A percentile compares a stretch with the other conserved stretches of the same genome.
Evolutionary conservation across 306 rosid species (phyloP).

Genomic region (Dalbergia oliveri): DNA sequence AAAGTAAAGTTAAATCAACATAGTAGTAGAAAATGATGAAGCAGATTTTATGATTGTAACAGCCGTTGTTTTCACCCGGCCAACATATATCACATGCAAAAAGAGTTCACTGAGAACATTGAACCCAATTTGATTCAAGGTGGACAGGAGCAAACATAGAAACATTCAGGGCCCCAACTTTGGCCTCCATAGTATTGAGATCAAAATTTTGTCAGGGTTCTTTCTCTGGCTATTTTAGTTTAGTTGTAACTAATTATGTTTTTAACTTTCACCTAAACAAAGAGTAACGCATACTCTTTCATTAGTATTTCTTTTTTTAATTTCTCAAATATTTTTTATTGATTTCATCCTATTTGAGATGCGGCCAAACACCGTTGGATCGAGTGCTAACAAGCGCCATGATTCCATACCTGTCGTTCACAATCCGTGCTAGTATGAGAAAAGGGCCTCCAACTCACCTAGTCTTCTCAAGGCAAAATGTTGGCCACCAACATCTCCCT

Average conservation of each 20-base stretch:
- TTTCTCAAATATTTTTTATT: too few species aligned
- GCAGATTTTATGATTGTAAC: slow-evolving; percentile 28
- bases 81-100: slow-evolving; percentile 43
- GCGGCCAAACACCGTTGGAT: too few species aligned
- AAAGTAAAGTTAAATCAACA: slow-evolving; percentile 12
- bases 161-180: background rate
- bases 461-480: too few species aligned
- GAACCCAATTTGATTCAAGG: slow-evolving; percentile 5
- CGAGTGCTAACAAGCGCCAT: too few species aligned
- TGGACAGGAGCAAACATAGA: slow-evolving; percentile 9
- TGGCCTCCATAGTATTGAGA: background rate
- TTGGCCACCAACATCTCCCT: too few species aligned
- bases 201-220: slow-evolving; percentile 12
- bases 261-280: slow-evolving; percentile 7
- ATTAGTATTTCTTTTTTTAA: too few species aligned
- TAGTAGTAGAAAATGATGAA: slow-evolving; percentile 34
- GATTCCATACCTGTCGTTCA: too few species aligned
- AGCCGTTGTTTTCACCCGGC: slow-evolving; percentile 48
- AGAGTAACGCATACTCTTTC: background rate
- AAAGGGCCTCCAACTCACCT: too few species aligned
- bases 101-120: slow-evolving; percentile 18
- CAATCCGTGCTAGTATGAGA: too few species aligned
- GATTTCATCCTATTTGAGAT: too few species aligned
- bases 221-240: background rate
- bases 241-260: slow-evolving; percentile 2